Evolutionary conservation across 2,329 filamentous ascomycete species (phyloP), one percentile per base, ranked within the genome.

Genomic region (Emergomyces orientalis): DNA sequence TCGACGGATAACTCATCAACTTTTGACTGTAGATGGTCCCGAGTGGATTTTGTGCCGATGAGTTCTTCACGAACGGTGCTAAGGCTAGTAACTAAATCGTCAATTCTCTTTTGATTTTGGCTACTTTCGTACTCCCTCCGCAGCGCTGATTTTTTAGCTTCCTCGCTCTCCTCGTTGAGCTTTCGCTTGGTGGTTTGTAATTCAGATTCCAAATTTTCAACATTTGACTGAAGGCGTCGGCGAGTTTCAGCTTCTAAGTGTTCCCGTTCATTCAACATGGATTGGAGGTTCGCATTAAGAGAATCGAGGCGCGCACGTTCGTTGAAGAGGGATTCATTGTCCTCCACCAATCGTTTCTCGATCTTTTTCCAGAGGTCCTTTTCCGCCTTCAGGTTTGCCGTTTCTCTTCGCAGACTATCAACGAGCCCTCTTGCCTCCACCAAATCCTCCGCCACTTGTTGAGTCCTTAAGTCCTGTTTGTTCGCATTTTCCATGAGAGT

Each of bases 331-430:
- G 79, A 85, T 71, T 96, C 91, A 67, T 94, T 96, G 71, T 97
- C 92, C 69, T 94, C 90, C 65, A 85, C 88, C 52, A 97, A 81
- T 60, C 95, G 87, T 66, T 89, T 88, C 73, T 97, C 92, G 41
- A 97, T 96, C 62, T 88, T 90, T 78, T 94, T 96, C 89, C 90
- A 96, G 11, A 99, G 81, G 45, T 91, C 89, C 77, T 96, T 96
- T 75, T 97, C 93, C 0, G 93, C 92, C 74, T 96, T 96, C 41
- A 97, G 83, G 71, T 97, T 97, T 19, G 91, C 88, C 61, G 88
- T 91, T 73, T 99, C 94, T 67, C 91, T 91, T 60, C 91, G 88
- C 75, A 97, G 84, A 71, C 91, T 92, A 71, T 99, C 93, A 3
- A 89, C 81, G 60, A 93, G 78, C 39, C 88, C 88, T 72, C 87